phyloP scores from a whole-genome alignment of 2,329 filamentous ascomycete species.

The Pseudogymnoascus sp. region DNA sequence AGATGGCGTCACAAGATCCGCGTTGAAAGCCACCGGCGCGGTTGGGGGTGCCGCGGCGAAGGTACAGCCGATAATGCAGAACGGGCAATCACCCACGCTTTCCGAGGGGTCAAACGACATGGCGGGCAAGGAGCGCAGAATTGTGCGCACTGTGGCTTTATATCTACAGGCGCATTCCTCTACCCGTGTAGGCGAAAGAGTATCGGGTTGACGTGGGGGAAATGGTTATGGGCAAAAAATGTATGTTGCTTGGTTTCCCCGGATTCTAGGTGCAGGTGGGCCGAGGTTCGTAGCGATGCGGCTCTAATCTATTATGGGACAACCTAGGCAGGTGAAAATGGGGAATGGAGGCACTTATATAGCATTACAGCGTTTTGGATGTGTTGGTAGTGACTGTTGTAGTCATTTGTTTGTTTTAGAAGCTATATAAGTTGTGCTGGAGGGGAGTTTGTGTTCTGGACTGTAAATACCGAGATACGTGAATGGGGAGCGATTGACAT shows the following conservation, averaged over 20 bases:
- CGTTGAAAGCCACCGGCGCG: constrained; percentile 28
- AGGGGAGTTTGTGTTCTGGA: not conserved
- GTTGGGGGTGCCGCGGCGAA: constrained; percentile 30
- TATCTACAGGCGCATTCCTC: not conserved
- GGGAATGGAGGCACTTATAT: not conserved
- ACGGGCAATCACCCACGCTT: constrained; percentile 42
- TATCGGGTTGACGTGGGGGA: not conserved
- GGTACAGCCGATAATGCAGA: constrained; percentile 54
- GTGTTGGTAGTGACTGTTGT: not conserved
- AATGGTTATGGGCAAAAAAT: not conserved
- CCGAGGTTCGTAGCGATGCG: not conserved
- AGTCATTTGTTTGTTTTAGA: not conserved
- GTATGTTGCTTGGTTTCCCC: not conserved
- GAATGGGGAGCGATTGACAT: not conserved
- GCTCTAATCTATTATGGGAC: not conserved
- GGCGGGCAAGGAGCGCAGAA: not conserved
- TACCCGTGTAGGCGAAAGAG: not conserved
- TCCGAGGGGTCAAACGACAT: not conserved
- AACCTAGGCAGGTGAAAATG: not conserved
- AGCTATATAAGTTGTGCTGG: not conserved
- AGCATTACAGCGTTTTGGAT: not conserved
- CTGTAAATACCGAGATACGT: not conserved
- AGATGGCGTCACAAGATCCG: constrained; percentile 28
- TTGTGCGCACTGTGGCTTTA: not conserved
- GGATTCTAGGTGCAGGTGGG: not conserved